Evolutionary conservation across 805 yeast species (phyloP), one percentile per base, ranked within the genome.

Genomic region (Pachysolen tannophilus): DNA sequence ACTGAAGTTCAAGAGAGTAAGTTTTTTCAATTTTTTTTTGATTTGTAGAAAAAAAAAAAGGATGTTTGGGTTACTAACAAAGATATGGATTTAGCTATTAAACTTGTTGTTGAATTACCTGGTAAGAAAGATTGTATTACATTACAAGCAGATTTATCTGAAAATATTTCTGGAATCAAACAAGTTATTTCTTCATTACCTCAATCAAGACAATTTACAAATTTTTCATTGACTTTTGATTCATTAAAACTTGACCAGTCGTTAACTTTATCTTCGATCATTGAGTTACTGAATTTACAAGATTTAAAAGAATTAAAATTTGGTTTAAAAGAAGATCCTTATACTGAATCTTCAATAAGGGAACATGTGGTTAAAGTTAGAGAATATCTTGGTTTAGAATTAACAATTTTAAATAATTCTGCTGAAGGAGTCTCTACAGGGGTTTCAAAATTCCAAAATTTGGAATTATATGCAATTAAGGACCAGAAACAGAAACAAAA

Each of bases 351-450:
- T 28, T 61, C 68, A 20, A 78, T 82, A 20, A 61, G 75, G 41
- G 72, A 69, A 19, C 95, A 86, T 53, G 53, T 85, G 28, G 53
- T 61, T 33, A 72, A 72, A 40, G 69, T 78, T 32, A 73, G 94
- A 52, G 86, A 78, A 37, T 60, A 65, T 32, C 64, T 72, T 28
- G 78, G 75, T 3, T 60, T 78, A 43, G 69, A 68, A 37, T 58
- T 61, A 30, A 54, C 65, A 16, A 67, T 70, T 39, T 71, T 69
- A 24, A 55, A 68, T 25, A 49, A 53, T 34, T 56, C 61, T 27
- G 48, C 57, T 34, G 51, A 53, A 13, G 60, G 64, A 30, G 50
- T 50, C 17, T 40, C 68, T 53, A 46, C 69, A 10, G 90, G 87
- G 30, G 60, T 64, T 23, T 63, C 78, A 6, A 67, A 66, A 41